These are phyloP conservation scores for Penicillium sp. DNA, from an alignment of 2,329 filamentous ascomycete genomes.

Conservation along the genomic window DNA sequence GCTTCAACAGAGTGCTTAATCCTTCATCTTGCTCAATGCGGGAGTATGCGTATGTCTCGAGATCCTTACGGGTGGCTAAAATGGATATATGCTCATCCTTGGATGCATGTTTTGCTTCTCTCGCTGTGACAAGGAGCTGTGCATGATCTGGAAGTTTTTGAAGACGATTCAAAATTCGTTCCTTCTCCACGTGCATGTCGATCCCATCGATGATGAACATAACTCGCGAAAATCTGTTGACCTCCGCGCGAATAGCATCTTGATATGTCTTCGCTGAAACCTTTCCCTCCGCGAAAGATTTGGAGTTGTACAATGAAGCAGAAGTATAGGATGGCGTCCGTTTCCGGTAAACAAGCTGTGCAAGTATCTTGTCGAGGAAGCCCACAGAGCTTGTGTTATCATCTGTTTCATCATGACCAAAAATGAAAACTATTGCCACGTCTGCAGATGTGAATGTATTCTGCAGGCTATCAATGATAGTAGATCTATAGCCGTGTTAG, in stretches of 20 bases:
- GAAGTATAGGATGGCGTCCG: conserved; percentile 21
- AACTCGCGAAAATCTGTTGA: conserved; percentile 25
- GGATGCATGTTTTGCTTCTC: conserved; percentile 12
- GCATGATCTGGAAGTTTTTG: conserved; percentile 28
- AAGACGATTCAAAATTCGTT: conserved; percentile 23
- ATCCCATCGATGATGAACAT: conserved; percentile 27
- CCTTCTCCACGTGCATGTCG: conserved; percentile 24
- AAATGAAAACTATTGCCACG: conserved; percentile 24
- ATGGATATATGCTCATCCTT: conserved; percentile 4
- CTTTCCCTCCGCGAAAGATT: conserved; percentile 13
- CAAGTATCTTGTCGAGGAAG: conserved; percentile 22
- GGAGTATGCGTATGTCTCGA: background rate
- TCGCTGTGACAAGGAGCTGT: conserved; percentile 25
- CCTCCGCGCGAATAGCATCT: conserved; percentile 26
- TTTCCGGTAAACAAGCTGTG: conserved; percentile 27
- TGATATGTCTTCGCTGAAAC: conserved; percentile 27
- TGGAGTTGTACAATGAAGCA: conserved; percentile 19
- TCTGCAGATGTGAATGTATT: conserved; percentile 24
- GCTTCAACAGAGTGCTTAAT: background rate
- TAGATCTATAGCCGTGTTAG: conserved; percentile 12
- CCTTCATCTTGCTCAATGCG: conserved; percentile 4
- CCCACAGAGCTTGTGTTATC: conserved; percentile 16
- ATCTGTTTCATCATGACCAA: conserved; percentile 22
- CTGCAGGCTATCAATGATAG: conserved; percentile 24
- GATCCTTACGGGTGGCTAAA: background rate